Conservation (phyloP, 1,284 basidiomycete species). For the Rhodofomes roseus region DNA sequence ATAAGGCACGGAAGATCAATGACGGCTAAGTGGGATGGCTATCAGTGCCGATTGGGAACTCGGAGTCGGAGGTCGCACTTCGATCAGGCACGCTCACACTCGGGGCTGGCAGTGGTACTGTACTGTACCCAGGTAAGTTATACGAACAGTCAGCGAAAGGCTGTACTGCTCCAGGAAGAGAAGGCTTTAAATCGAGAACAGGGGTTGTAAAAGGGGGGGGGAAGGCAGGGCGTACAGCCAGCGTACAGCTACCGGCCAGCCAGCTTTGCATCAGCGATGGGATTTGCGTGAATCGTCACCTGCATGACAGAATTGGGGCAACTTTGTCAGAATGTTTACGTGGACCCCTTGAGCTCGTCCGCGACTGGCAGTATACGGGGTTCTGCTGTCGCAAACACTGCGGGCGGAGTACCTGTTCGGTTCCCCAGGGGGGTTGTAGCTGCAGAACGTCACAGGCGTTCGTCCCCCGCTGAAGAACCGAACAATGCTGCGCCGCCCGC, state of each 20-base stretch:
- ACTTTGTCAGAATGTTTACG: background rate
- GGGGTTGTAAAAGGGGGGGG: background rate
- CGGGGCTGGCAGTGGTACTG: too few species aligned
- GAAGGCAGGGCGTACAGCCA: background rate
- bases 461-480: background rate
- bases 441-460: background rate
- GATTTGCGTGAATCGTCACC: constrained; percentile 95
- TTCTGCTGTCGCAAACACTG: background rate
- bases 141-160: too few species aligned
- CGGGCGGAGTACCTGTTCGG: background rate
- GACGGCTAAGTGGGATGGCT: too few species aligned
- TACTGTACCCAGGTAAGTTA: too few species aligned
- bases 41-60: too few species aligned
- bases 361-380: too few species aligned
- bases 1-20: too few species aligned
- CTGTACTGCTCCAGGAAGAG: background rate
- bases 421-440: background rate
- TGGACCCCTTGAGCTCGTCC: too few species aligned
- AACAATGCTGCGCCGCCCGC: background rate
- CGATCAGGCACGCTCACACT: too few species aligned
- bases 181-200: too few species aligned
- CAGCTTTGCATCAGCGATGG: constrained; percentile 74
- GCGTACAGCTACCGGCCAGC: constrained; percentile 17
- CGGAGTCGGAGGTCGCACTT: too few species aligned
- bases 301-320: constrained; percentile 30